Base-by-base conservation (phyloP, 768 basidiomycete species). In the Kwoniella shandongensis region DNA sequence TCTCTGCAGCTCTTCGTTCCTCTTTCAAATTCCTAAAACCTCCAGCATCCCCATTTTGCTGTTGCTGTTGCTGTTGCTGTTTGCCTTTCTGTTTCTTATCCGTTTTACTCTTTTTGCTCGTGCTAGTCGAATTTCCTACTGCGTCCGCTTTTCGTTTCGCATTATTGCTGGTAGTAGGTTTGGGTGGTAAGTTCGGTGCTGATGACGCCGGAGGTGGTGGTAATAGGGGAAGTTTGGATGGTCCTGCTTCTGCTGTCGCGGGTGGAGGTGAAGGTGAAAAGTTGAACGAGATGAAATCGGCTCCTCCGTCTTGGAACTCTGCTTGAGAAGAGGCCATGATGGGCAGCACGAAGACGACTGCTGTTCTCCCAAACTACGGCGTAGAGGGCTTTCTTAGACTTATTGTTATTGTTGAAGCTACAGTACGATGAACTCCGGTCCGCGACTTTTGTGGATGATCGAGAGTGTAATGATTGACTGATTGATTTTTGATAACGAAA, bases 1-100 rank as follows among this genome's bases (percentile, higher is more conserved):
- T 59, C 47, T 61, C 67, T 25, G 41, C 51, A 67, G 82, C 25
- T 79, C 81, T 65, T 81, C 83, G 52, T 83, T 82, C 22, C 17
- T 82, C 77, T 8, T 82, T 82, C 44, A 83, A 78, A 47, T 79
- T 67, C 29, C 81, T 78, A 66, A 83, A 82, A 61, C 81, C 81
- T 18, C 79, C 81, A 59, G 84, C 84, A 54, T 79, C 76, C 36
- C 76, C 74, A 65, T 83, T 82, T 49, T 80, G 72, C 12, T 62
- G 54, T n/a, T 63, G 59, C n/a, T 63, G 59, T 23, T 57, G 51
- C 35, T 72, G 69, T 12, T 66, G 44, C 63, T 36, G 56, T 27
- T 47, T 18, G 25, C 41, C 55, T 44, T 57, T 48, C 38, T 62
- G 44, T 23, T 61, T 54, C 54, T 57, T 61, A 1, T 50, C 49